Percentiles rank a stretch among this genome's conserved stretches.
These are phyloP conservation scores for Gaertneriomyces sp. DNA, from an alignment of 192 early-diverging fungal genomes.

Conservation along the genomic window DNA sequence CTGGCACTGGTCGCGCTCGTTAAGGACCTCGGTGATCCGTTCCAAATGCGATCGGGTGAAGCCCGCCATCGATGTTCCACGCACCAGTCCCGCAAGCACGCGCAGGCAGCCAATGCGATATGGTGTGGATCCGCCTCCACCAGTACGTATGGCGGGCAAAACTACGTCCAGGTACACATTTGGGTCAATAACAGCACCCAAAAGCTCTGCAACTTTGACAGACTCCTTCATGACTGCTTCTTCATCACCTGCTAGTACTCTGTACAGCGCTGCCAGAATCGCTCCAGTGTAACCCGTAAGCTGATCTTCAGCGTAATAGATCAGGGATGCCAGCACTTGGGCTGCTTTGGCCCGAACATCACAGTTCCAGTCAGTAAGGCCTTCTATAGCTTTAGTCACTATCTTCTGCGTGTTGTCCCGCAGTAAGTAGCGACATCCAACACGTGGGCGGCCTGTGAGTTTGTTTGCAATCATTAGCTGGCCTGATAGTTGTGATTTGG, in stretches of 20 bases:
- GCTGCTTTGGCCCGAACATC: constrained; percentile 42
- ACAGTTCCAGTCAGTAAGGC: constrained; percentile 46
- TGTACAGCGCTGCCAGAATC: constrained; percentile 46
- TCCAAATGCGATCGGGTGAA: constrained; percentile 6
- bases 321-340: constrained; percentile 37
- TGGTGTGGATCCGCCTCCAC: constrained; percentile 30
- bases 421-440: constrained; percentile 49
- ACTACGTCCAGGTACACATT: constrained; percentile 38
- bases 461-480: too few species aligned
- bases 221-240: constrained; percentile 36
- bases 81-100: constrained; percentile 32
- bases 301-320: constrained; percentile 44
- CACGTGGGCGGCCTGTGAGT: constrained; percentile 38
- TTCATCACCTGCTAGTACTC: constrained; percentile 48
- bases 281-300: constrained; percentile 50
- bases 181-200: constrained; percentile 48
- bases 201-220: constrained; percentile 25
- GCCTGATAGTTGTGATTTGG: too few species aligned
- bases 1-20: constrained; percentile 37
- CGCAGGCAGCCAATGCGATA: constrained; percentile 46
- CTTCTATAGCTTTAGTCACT: constrained; percentile 36
- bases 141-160: constrained; percentile 30
- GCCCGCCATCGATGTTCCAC: constrained; percentile 29
- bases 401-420: constrained; percentile 56
- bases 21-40: constrained; percentile 23